Base-by-base conservation (phyloP, 306 rosid genomes). In the Ziziphus jujuba region DNA sequence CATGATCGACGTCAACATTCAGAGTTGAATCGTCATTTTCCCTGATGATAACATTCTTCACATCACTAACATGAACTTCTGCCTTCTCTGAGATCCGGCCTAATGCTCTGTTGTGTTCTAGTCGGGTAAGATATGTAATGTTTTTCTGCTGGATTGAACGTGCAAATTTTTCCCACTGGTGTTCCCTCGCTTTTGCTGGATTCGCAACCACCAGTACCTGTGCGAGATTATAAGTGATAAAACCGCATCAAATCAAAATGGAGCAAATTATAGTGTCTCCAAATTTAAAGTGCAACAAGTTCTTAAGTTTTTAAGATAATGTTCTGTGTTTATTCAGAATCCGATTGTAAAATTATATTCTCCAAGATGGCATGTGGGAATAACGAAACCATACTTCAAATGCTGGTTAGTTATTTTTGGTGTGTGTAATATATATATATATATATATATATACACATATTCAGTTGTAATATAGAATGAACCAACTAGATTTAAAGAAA, bases 131-230 rank as follows among this genome's bases (percentile, higher is more conserved):
- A 31, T 95, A 93, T 1, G 95, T 90, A 61, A 93, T 81, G 47
- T 93, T 93, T 50, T n/a, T 82, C 87, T 0, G 95, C n/a, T n/a
- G 86, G 58, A 93, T 90, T 59, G 93, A 86, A 71, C 89, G 95
- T 52, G 95, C 95, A 65, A 67, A 90, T 62, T 93, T 96, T 79
- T 88, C 90, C 56, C 66, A 93, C 77, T 35, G 88, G 85, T n/a
- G n/a, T n/a, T 62, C 91, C 95, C 88, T 93, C 23, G 97, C 90
- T 83, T 93, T 90, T 59, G 97, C 96, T 13, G 99, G 99, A 79
- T 93, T 87, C 10, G 99, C 99, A 65, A 93, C 87, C 70, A 93
- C 99, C 72, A 93, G 61, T 55, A 93, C 97, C 98, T 92, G 71
- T 45, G 74, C 22, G 9, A 48, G 19, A 20, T 25, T 24, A 6